Conservation (phyloP, 2,329 filamentous ascomycete genomes). For the Hymenoscyphus repandus region DNA sequence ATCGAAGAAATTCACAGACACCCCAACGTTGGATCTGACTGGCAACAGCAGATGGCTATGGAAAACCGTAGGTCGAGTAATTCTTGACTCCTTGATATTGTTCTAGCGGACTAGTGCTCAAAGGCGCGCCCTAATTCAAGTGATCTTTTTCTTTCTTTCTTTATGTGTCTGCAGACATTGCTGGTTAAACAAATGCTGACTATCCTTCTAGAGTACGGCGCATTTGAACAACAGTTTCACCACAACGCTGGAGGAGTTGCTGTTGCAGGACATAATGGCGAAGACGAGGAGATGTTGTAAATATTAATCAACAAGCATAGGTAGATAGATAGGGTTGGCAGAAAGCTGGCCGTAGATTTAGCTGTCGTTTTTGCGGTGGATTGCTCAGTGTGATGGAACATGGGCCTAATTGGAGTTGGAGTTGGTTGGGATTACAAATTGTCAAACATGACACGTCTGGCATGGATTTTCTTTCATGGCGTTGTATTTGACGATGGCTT, state of each 20-base stretch:
- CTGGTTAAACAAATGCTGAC: no score
- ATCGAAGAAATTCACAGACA: conserved; percentile 23
- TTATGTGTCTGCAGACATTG: no score
- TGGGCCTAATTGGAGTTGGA: conserved; percentile 5
- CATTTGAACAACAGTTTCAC: conserved; percentile 21
- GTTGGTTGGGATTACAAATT: conserved; percentile 5
- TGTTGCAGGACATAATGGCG: conserved; percentile 16
- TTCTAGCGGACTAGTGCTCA: no score
- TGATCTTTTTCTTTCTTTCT: no score
- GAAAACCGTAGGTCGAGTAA: conserved; percentile 20
- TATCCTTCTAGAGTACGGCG: conserved; percentile 19
- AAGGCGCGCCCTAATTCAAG: no score
- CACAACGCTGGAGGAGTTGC: conserved; percentile 18
- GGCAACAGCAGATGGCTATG: conserved; percentile 27
- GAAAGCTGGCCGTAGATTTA: conserved; percentile 17
- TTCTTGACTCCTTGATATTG: no score
- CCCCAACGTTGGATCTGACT: conserved; percentile 24
- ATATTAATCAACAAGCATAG: conserved; percentile 20
- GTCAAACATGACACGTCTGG: conserved; percentile 2
- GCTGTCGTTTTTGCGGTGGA: conserved; percentile 8
- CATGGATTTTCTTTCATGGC: conserved; percentile 3
- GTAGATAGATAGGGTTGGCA: conserved; percentile 18
- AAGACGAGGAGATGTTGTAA: conserved; percentile 33
- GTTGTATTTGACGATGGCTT: conserved; percentile 1
- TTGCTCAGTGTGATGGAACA: neutral